Base-by-base conservation (phyloP, 2,329 filamentous ascomycete genomes). In the Fusarium pseudonygamai region DNA sequence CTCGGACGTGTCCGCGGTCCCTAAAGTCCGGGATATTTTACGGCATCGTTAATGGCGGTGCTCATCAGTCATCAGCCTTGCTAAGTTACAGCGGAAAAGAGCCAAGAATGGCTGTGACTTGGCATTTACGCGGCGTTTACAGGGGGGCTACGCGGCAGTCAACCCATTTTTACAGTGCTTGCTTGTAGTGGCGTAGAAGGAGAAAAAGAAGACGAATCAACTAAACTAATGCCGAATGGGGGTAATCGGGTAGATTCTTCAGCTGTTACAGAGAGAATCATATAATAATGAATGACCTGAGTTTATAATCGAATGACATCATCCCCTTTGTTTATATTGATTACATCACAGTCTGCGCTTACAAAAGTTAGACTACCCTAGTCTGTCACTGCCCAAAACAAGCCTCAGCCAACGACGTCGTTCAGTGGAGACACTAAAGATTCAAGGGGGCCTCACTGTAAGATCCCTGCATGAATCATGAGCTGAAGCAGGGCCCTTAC, bases 351-450 rank as follows among this genome's bases (percentile, higher is more conserved):
- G 7, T 22, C 42, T n/a, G 34, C 12, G 15, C 36, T 56, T 26
- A 52, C 30, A 15, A 52, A 52, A 26, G 16, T 39, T 53, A 55
- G 42, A 12, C 26, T 53, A 30, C 30, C 32, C 14, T 34, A 56
- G 49, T 50, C 14, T 34, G 37, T 50, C 34, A 69, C 37, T 34
- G 58, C 65, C 49, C 39, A 50, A 56, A 69, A 37, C 62, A 69
- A 69, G 66, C 66, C 64, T 57, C 64, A 49, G 36, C 66, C 64
- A 42, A 64, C 57, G 43, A 69, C 66, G 65, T 70, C 55, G 70
- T 30, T n/a, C 22, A 34, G 65, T 71, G 70, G 70, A 42, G 56
- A 39, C 47, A 40, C 13, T 18, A 47, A 58, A 36, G 18, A 58
- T 34, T 43, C 1, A 11, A 26, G n/a, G 47, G 34, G 12, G 14